Base-by-base conservation (phyloP, 225 moss, liverwort and hornwort species). In the Antitrichia curtipendula region DNA sequence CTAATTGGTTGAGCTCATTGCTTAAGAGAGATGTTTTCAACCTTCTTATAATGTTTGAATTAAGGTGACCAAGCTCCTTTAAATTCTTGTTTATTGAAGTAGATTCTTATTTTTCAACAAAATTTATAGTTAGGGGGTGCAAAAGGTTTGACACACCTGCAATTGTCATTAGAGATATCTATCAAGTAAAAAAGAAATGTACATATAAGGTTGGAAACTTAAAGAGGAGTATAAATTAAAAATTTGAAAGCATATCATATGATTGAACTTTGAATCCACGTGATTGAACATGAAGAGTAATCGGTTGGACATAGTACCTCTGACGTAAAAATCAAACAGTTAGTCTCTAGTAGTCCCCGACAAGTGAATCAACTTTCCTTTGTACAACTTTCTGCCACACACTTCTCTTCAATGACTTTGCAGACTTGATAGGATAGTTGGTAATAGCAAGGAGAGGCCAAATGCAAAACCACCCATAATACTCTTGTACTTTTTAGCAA, bases 311-410 rank as follows among this genome's bases (percentile, higher is more conserved):
- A 25, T 24, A 41, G 8, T 27, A 41, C 41, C 8, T 70, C 2
- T 70, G 0, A 0, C 8, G 40, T 8, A 2, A 24, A 68, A 64
- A 22, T 4, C 22, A 66, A 23, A 0, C 0, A 7, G 4, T 40
- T 40, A 40, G 2, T 15, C 5, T 25, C 41, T 40, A 41, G 41
- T 0, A 8, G 0, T 70, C 41, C 6, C 14, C 25, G 15, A 14
- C 1, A 41, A 0, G 15, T 70, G 15, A 14, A 70, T 38, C 27
- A 41, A 27, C 15, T 41, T 70, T 41, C 41, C 4, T 40, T 41
- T 1, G 0, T 24, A 5, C 15, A 71, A 43, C 9, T 71, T 27
- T 71, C 0, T 71, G 3, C 16, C 5, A 9, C 16, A 43, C 0
- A 0, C 3, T 71, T 43, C 3, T 43, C 27, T 41, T 43, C 71